Evolutionary conservation across 108 stramenopile genomes (phyloP).

Genomic region (Cyclostephanos invisitatus): DNA sequence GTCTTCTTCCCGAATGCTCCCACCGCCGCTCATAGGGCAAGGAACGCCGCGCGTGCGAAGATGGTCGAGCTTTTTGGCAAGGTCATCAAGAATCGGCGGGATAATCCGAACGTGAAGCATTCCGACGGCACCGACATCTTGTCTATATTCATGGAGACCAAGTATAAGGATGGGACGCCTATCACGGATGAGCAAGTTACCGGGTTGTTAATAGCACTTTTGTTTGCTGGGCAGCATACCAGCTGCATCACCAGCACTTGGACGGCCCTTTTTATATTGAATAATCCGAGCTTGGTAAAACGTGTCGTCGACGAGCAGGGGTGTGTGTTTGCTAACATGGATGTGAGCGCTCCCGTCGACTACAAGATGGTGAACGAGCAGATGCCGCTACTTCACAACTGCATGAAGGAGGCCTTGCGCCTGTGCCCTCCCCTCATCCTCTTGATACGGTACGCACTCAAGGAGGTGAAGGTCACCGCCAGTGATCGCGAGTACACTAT

Average conservation of each 20-base stretch:
- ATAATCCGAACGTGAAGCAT: conserved; percentile 60
- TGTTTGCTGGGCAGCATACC: conserved; percentile 99
- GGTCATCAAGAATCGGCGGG: conserved; percentile 89
- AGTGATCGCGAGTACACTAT: conserved; percentile 75
- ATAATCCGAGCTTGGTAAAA: conserved; percentile 79
- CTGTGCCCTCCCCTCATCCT: conserved; percentile 98
- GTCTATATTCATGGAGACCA: conserved; percentile 95
- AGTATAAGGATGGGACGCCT: conserved; percentile 94
- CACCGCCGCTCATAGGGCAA: conserved; percentile 80
- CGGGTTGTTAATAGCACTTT: conserved; percentile 95
- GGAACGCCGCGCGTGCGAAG: conserved; percentile 84
- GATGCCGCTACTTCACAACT: conserved; percentile 92
- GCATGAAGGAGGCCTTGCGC: conserved; percentile 95
- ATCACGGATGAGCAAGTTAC: conserved; percentile 95
- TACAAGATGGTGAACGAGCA: conserved; percentile 79
- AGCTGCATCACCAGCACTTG: conserved; percentile 97
- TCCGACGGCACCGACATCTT: conserved; percentile 95
- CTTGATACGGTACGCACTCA: conserved; percentile 92
- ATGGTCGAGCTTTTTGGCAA: conserved; percentile 93
- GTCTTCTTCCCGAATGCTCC: conserved; percentile 97
- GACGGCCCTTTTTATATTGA: conserved; percentile 87
- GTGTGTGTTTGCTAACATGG: conserved; percentile 32
- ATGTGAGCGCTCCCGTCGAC: conserved; percentile 45
- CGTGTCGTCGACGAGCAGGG: conserved; percentile 87
- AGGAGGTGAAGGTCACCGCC: conserved; percentile 77